These are phyloP conservation scores for Aspergillus sclerotialis DNA, from an alignment of 2,329 filamentous ascomycete species.

Conservation along the genomic window DNA sequence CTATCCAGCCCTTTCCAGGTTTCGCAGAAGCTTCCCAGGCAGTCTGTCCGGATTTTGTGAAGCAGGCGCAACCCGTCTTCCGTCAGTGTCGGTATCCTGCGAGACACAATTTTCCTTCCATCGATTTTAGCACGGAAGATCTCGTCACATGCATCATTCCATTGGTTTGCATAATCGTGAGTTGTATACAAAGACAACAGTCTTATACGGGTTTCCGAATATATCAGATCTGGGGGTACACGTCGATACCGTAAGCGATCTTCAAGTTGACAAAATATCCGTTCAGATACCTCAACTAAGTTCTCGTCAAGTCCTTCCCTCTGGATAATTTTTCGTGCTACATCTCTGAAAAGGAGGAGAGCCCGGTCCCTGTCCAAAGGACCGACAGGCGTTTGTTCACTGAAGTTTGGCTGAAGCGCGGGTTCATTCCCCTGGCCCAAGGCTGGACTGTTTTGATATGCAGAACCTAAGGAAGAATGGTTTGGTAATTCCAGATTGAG, in stretches of 20 bases:
- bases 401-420: too few species aligned
- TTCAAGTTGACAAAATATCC: conserved; percentile 12
- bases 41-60: conserved; percentile 15
- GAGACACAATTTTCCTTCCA: conserved; percentile 5
- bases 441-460: background rate
- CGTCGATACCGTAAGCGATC: conserved; percentile 7
- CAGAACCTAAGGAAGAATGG: too few species aligned
- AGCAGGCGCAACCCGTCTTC: conserved; percentile 13
- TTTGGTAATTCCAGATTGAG: too few species aligned
- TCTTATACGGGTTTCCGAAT: conserved; percentile 14
- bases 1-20: conserved; percentile 18
- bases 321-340: conserved; percentile 4
- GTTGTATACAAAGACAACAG: conserved; percentile 16
- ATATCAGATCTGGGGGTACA: conserved; percentile 13
- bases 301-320: conserved; percentile 4
- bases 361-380: too few species aligned
- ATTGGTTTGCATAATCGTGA: conserved; percentile 11
- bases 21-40: conserved; percentile 18
- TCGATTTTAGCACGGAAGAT: conserved; percentile 17
- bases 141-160: conserved; percentile 15
- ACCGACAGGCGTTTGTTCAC: too few species aligned
- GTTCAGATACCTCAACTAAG: conserved; percentile 9
- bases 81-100: conserved; percentile 11
- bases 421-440: background rate
- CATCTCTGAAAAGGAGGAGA: background rate